phyloP scores from a whole-genome alignment of 1,284 basidiomycete species.

The Flammula alnicola region DNA sequence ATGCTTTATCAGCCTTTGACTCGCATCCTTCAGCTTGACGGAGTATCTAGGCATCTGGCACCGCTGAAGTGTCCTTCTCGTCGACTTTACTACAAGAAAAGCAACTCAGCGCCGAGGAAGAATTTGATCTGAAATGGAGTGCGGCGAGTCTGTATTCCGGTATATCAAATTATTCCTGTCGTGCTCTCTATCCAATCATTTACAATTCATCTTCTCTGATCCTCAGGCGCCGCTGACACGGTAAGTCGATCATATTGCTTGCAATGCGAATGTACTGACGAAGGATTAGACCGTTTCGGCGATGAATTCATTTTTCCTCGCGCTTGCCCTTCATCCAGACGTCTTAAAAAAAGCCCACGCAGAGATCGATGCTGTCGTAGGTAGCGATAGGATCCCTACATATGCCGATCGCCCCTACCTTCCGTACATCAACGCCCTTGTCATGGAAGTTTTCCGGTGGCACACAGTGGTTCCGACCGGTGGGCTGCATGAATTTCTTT shows the following conservation, averaged over 20 bases:
- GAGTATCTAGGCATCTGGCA: slow-evolving; percentile 50
- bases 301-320: slow-evolving; percentile 56
- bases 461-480: slow-evolving; percentile 55
- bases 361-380: slow-evolving; percentile 68
- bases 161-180: too few relatives aligned
- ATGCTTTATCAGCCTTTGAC: slow-evolving; percentile 20
- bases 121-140: slow-evolving; percentile 62
- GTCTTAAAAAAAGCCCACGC: slow-evolving; percentile 57
- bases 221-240: slow-evolving; percentile 52
- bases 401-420: slow-evolving; percentile 61
- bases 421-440: slow-evolving; percentile 63
- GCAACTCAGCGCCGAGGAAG: slow-evolving; percentile 50
- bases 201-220: slow-evolving; percentile 6
- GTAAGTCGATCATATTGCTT: slow-evolving; percentile 34
- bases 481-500: slow-evolving; percentile 27
- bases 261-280: slow-evolving; percentile 4
- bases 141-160: slow-evolving; percentile 64
- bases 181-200: too few relatives aligned
- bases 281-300: slow-evolving; percentile 50
- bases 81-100: slow-evolving; percentile 54
- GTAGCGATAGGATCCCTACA: slow-evolving; percentile 61
- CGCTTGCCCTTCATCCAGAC: slow-evolving; percentile 56
- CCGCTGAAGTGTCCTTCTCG: slow-evolving; percentile 54
- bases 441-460: slow-evolving; percentile 70
- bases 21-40: slow-evolving; percentile 9